These are phyloP conservation scores for Arthrobotrys sinensis DNA, from an alignment of 2,329 filamentous ascomycete genomes.

Conservation along the genomic window DNA sequence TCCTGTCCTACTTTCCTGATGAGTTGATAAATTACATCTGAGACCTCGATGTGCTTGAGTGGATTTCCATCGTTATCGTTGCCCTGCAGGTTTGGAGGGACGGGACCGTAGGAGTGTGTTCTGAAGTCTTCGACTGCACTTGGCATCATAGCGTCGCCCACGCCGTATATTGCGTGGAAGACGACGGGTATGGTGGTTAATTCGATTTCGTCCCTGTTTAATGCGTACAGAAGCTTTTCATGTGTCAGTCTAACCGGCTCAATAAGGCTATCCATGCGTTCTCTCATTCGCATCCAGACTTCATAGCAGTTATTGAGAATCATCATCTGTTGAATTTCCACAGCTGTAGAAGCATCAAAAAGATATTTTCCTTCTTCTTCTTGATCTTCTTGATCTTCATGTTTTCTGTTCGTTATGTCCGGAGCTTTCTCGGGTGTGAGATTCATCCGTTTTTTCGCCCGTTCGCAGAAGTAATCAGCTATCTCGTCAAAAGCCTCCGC, in stretches of 20 bases:
- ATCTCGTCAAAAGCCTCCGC: slow-evolving; percentile 43
- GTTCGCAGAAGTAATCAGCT: slow-evolving; percentile 27
- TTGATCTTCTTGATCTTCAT: not conserved
- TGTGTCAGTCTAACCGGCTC: slow-evolving; percentile 43
- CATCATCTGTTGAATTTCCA: slow-evolving; percentile 43
- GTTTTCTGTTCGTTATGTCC: not conserved
- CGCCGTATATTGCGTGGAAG: slow-evolving; percentile 45
- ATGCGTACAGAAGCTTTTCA: slow-evolving; percentile 40
- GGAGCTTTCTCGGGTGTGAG: not conserved
- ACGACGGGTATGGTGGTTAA: slow-evolving; percentile 45
- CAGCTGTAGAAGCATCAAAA: slow-evolving; percentile 27
- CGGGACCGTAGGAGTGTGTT: slow-evolving; percentile 44
- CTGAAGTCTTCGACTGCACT: slow-evolving; percentile 32
- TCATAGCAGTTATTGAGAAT: slow-evolving; percentile 52
- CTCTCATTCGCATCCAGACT: slow-evolving; percentile 50
- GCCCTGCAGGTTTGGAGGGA: slow-evolving; percentile 45
- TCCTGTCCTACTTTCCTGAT: slow-evolving; percentile 25
- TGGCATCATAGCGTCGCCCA: slow-evolving; percentile 53
- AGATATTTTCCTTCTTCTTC: not conserved
- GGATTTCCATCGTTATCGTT: slow-evolving; percentile 35
- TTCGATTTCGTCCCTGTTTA: slow-evolving; percentile 28
- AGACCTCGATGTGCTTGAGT: slow-evolving; percentile 44
- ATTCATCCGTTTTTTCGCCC: slow-evolving; percentile 2
- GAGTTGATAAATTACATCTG: slow-evolving; percentile 47
- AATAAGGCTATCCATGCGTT: slow-evolving; percentile 36